Evolutionary conservation across 768 basidiomycete genomes (phyloP).

Genomic region (Symmetrospora coprosmae): DNA sequence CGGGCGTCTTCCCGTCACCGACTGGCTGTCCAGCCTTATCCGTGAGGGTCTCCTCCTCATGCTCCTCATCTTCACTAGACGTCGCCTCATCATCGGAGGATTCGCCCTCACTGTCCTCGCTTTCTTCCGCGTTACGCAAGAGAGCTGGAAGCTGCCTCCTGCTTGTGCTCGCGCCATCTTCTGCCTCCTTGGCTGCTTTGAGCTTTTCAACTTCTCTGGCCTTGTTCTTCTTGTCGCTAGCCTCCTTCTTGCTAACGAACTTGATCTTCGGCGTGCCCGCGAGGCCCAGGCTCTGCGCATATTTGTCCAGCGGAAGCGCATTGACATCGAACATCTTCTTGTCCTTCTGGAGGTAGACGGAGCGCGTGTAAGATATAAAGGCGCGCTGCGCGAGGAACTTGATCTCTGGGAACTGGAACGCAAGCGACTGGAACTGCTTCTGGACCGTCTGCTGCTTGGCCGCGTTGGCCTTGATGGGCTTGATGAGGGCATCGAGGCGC

Average conservation of each 20-base stretch:
- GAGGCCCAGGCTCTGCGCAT: slow-evolving; percentile 75
- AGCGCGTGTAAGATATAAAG: slow-evolving; percentile 88
- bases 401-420: slow-evolving; percentile 89
- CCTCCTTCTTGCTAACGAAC: slow-evolving; percentile 52
- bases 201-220: slow-evolving; percentile 40
- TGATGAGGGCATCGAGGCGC: slow-evolving; percentile 48
- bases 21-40: slow-evolving; percentile 36
- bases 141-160: no score
- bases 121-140: background rate
- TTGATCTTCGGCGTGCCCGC: slow-evolving; percentile 94
- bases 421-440: slow-evolving; percentile 77
- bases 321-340: slow-evolving; percentile 58
- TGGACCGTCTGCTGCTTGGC: slow-evolving; percentile 68
- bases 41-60: slow-evolving; percentile 3
- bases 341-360: slow-evolving; percentile 81
- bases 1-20: background rate
- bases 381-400: slow-evolving; percentile 95
- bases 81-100: background rate
- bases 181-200: slow-evolving; percentile 24
- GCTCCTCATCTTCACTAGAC: slow-evolving; percentile 16
- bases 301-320: slow-evolving; percentile 61
- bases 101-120: slow-evolving; percentile 22
- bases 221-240: slow-evolving; percentile 64
- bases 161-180: slow-evolving; percentile 33
- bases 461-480: slow-evolving; percentile 68